Conservation (phyloP, 345 rosid species). For the Gossypium stocksii region DNA sequence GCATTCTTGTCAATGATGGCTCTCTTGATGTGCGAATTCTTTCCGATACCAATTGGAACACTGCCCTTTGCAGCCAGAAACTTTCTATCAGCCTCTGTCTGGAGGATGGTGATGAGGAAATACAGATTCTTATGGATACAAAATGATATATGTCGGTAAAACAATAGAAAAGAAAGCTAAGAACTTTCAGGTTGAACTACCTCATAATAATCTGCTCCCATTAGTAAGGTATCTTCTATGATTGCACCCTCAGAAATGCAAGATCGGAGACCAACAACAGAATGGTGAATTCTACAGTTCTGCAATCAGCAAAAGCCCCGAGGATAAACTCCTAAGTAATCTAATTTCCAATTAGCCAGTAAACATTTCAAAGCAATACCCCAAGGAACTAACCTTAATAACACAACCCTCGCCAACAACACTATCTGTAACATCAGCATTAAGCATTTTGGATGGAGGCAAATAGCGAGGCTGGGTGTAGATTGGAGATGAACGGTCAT, state of each 20-base stretch:
- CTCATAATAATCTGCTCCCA: constrained; percentile 83
- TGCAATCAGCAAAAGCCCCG: neutral
- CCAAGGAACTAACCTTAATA: constrained; percentile 43
- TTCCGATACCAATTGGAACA: constrained; percentile 84
- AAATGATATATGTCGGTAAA: neutral
- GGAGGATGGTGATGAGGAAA: neutral
- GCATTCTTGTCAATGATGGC: constrained; percentile 97
- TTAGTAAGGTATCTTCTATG: constrained; percentile 79
- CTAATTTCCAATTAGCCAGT: neutral
- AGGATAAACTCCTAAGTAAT: too few relatives aligned
- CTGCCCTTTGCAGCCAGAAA: constrained; percentile 56
- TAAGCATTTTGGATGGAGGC: constrained; percentile 96
- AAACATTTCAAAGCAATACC: neutral
- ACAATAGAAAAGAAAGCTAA: neutral
- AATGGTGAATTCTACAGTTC: constrained; percentile 90
- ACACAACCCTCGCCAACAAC: constrained; percentile 95
- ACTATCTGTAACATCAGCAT: constrained; percentile 92
- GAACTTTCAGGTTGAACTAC: neutral
- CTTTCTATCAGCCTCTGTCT: constrained; percentile 11
- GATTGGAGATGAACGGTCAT: constrained; percentile 89
- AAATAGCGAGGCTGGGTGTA: constrained; percentile 91
- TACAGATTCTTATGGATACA: neutral
- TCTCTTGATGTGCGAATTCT: constrained; percentile 80
- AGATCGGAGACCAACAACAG: constrained; percentile 87
- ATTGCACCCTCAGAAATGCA: constrained; percentile 93